Evolutionary conservation across 169 alveolate species (phyloP), one percentile per base, ranked within the genome.

Genomic region (Plasmodium blacklocki): DNA sequence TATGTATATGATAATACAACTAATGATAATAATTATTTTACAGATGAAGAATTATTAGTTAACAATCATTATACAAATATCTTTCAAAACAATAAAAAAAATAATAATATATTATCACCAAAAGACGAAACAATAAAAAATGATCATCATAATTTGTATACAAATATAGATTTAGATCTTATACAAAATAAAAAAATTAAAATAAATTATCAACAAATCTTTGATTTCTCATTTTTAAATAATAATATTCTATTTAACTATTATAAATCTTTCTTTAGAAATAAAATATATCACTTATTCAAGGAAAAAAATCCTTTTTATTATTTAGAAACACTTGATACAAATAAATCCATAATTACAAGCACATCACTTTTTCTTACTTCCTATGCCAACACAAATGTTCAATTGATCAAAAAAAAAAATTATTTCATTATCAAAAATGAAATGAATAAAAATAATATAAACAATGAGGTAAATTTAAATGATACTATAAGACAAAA

Each of bases 11-110:
- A 76, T 14, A 15, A 76, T 18, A 26, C 52, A 5, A 9, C 15
- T 7, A 39, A 39, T 12, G 21, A 15, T 18, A 3, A n/a, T 18
- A 71, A 59, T 4, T 78, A 78, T 71, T 78, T 78, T 56, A 62
- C 92, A 49, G 93, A 75, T 67, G 68, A 71, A 68, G 92, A 73
- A 26, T 66, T 49, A 21, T 58, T 62, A 26, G 68, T 5, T 60
- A 74, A 52, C 7, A 73, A 45, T 14, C 70, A 26, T 0, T 15
- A n/a, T 15, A 8, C 0, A 3, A 43, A 26, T 47, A 23, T 39
- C 26, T 45, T 26, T 26, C 64, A 29, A 43, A 70, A 32, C 21
- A 75, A 23, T 43, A 12, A 39, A 39, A 39, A 39, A 39, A 39
- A 39, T 39, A 62, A 88, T 72, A 92, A 75, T 67, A 60, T 60